Evolutionary conservation across 2,329 filamentous ascomycete species (phyloP).

Genomic region (Fusarium caatingaense): DNA sequence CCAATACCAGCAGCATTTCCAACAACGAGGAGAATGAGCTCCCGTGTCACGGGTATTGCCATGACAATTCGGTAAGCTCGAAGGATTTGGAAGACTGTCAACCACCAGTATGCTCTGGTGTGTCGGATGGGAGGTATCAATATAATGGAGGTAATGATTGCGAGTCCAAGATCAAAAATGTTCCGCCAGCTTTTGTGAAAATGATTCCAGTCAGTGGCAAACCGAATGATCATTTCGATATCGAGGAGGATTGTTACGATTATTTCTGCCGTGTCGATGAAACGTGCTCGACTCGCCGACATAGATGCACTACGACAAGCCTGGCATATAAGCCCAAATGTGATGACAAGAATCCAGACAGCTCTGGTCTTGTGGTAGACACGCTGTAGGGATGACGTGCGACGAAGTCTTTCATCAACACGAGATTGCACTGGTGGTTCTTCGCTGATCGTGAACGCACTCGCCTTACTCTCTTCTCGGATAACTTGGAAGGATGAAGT

Average conservation of each 20-base stretch:
- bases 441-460: slow-evolving; percentile 87
- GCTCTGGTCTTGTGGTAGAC: slow-evolving; percentile 79
- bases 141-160: slow-evolving; percentile 84
- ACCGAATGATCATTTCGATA: slow-evolving; percentile 83
- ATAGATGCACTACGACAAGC: slow-evolving; percentile 81
- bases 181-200: slow-evolving; percentile 83
- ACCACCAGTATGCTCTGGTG: slow-evolving; percentile 83
- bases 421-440: slow-evolving; percentile 54
- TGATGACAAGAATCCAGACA: slow-evolving; percentile 85
- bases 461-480: slow-evolving; percentile 92
- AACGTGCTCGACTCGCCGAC: slow-evolving; percentile 66
- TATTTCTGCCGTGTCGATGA: slow-evolving; percentile 80
- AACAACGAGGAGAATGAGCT: slow-evolving; percentile 87
- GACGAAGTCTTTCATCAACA: slow-evolving; percentile 54
- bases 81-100: slow-evolving; percentile 93
- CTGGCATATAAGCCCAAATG: slow-evolving; percentile 82
- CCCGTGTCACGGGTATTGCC: slow-evolving; percentile 86
- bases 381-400: slow-evolving; percentile 68
- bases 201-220: slow-evolving; percentile 80
- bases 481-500: slow-evolving; percentile 99
- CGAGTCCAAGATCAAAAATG: slow-evolving; percentile 82
- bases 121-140: slow-evolving; percentile 83
- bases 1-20: slow-evolving; percentile 92
- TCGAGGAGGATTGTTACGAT: slow-evolving; percentile 82
- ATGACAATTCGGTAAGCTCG: slow-evolving; percentile 92